Base-by-base conservation (phyloP, 371 early-diverging fungal genomes). In the Mucor circinelloides region DNA sequence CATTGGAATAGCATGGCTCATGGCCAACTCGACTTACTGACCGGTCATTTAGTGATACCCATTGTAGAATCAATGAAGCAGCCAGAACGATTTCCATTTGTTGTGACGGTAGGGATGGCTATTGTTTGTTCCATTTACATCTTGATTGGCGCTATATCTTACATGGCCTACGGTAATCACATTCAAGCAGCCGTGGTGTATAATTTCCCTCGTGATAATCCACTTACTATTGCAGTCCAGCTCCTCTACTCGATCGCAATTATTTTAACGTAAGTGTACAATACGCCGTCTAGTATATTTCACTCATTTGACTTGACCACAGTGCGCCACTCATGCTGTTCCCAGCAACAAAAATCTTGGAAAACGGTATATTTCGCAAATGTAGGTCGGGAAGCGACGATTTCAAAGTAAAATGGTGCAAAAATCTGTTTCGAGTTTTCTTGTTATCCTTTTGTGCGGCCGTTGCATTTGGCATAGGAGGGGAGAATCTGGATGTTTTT, bases 231-330 rank as follows among this genome's bases (percentile, higher is more conserved):
- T 60, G 66, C 81, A 19, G 75, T 92, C 25, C 90, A 91, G 69
- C 71, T 91, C 66, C 71, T 92, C n/a, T 93, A 93, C 72, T 87
- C 89, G 7, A 58, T 91, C 23, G 93, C 93, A 58, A 91, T 94
- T 60, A 80, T 90, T 67, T 80, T 91, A 17, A 86, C 90, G 28
- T 87, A 85, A 70, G 70, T 69, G 9, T n/a, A 30, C 10, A 40
- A 21, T n/a, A n/a, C 10, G n/a, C 8, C 21, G 9, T 13, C 3
- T 15, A 21, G 21, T 25, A 25, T n/a, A 27, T 31, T 42, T 15
- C 12, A 55, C n/a, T 19, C 32, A 21, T 58, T 19, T 34, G 6
- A 50, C 28, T 19, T 58, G 27, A n/a, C 38, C 57, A 52, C 63
- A 63, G 65, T 50, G 77, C 82, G 1, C 93, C 94, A 15, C 70